phyloP scores from a whole-genome alignment of 495 filamentous ascomycete species.

The Trichoderma asperelloides region DNA sequence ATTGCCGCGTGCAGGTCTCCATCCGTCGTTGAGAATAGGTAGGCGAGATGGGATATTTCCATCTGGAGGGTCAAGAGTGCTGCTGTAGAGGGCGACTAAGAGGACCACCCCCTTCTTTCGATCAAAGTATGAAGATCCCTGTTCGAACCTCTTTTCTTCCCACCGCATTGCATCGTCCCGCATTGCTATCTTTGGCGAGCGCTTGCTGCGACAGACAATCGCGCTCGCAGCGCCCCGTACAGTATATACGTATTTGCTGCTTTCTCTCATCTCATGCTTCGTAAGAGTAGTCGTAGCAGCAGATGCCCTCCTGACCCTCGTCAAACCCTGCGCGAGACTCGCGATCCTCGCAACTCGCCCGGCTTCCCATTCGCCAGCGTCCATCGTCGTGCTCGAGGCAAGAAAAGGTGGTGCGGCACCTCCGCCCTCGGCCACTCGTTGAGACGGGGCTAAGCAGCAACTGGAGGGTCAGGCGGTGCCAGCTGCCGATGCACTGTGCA shows the following conservation, averaged over 20 bases:
- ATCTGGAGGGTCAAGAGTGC: background rate
- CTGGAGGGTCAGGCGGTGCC: slow-evolving; percentile 2
- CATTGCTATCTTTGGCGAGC: background rate
- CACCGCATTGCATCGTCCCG: background rate
- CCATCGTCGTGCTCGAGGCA: background rate
- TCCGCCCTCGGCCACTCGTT: slow-evolving; percentile 4
- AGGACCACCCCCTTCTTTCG: background rate
- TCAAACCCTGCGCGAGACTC: background rate
- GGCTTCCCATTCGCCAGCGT: background rate
- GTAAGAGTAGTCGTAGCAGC: too few species aligned
- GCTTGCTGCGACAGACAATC: background rate
- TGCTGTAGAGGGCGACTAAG: background rate
- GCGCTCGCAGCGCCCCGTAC: background rate
- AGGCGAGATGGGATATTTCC: background rate
- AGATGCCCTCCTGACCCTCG: background rate
- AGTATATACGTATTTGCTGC: background rate
- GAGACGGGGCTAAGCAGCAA: background rate
- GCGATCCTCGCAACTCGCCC: background rate
- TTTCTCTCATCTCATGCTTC: background rate
- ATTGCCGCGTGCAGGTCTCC: background rate
- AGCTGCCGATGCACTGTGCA: slow-evolving; percentile 5
- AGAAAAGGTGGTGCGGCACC: background rate
- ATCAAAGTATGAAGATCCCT: background rate
- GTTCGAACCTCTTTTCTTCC: background rate
- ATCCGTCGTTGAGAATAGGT: background rate